Base-by-base conservation (phyloP, 495 filamentous ascomycete genomes). In the Aspergillus bridgeri region DNA sequence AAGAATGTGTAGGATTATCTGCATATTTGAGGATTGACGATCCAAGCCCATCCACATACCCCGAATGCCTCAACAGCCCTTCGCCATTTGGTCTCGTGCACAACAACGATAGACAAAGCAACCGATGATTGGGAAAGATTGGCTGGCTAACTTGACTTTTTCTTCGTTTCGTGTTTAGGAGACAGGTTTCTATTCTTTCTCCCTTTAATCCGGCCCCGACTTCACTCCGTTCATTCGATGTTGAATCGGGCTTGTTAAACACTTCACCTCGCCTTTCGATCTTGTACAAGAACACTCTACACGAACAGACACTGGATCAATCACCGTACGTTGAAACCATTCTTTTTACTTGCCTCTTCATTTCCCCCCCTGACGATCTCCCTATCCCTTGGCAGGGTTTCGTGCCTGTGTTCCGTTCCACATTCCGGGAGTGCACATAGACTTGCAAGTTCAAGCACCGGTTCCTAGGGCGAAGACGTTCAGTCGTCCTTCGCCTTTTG, bases 401-500 rank as follows among this genome's bases (percentile, higher is more conserved):
- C 65, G 69, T 72, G 67, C 65, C 67, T 75, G 64, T 63, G 67
- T 68, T 72, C 56, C 62, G 72, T 74, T 66, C 80, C 79, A 82
- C 80, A 81, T 82, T 81, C 81, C 80, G 69, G 75, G 33, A 79
- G 74, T 59, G 65, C 61, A 64, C 73, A 60, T 56, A 62, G 61
- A 67, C 68, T 56, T 59, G 54, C 64, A 56, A 62, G 51, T 57
- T 58, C 59, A 67, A 63, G 60, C 59, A 60, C 58, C 56, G 50
- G 64, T 65, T 76, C 73, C 74, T 76, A 78, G 70, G 76, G 84
- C 81, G 84, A 85, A 87, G 81, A 81, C 83, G 83, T 87, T 87
- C 75, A 78, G 81, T 87, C 84, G 84, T 84, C 72, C 79, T 84
- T 85, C 78, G 80, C 80, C 81, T 82, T 71, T 75, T 63, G 64